A percentile compares a stretch with the other conserved stretches of the same genome.
phyloP scores from a whole-genome alignment of 495 filamentous ascomycete species.

The Penicillium cinerascens region DNA sequence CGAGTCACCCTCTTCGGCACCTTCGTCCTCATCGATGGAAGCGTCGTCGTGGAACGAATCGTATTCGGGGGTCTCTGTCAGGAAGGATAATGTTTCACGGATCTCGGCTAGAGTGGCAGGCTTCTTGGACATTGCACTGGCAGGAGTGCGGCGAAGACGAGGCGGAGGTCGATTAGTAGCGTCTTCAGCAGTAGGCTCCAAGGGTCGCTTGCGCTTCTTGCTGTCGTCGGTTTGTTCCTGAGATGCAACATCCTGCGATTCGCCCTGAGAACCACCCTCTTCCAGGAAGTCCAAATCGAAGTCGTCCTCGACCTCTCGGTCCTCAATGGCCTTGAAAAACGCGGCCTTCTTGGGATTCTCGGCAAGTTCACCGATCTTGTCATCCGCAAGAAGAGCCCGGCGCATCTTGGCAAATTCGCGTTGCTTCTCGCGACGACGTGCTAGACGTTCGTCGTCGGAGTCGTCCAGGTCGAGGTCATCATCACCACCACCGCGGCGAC shows the following conservation, averaged over 20 bases:
- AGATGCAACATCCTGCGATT: slow-evolving; percentile 39
- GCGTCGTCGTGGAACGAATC: slow-evolving; percentile 47
- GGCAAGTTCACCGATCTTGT: slow-evolving; percentile 84
- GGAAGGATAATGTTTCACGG: slow-evolving; percentile 71
- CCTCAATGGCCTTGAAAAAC: slow-evolving; percentile 87
- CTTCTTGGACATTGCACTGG: slow-evolving; percentile 51
- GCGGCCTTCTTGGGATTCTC: slow-evolving; percentile 86
- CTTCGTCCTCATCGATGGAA: slow-evolving; percentile 39
- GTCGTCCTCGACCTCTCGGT: slow-evolving; percentile 74
- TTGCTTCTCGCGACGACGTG: slow-evolving; percentile 75
- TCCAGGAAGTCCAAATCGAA: slow-evolving; percentile 69
- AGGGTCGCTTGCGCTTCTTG: slow-evolving; percentile 56
- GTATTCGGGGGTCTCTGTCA: slow-evolving; percentile 72
- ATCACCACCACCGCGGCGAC: slow-evolving; percentile 66
- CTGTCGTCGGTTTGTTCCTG: slow-evolving; percentile 27
- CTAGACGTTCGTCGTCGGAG: slow-evolving; percentile 77
- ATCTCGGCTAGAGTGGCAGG: slow-evolving; percentile 73
- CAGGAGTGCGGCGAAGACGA: slow-evolving; percentile 62
- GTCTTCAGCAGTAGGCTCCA: slow-evolving; percentile 42
- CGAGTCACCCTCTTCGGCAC: slow-evolving; percentile 34
- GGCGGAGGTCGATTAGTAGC: slow-evolving; percentile 56
- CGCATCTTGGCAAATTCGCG: slow-evolving; percentile 89
- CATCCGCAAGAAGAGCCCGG: slow-evolving; percentile 83
- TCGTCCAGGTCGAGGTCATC: slow-evolving; percentile 80
- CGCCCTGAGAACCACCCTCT: slow-evolving; percentile 40